Percentiles rank a stretch among this genome's conserved stretches.
Evolutionary conservation across 2,329 filamentous ascomycete genomes (phyloP).

Genomic region (Colletotrichum sp.): DNA sequence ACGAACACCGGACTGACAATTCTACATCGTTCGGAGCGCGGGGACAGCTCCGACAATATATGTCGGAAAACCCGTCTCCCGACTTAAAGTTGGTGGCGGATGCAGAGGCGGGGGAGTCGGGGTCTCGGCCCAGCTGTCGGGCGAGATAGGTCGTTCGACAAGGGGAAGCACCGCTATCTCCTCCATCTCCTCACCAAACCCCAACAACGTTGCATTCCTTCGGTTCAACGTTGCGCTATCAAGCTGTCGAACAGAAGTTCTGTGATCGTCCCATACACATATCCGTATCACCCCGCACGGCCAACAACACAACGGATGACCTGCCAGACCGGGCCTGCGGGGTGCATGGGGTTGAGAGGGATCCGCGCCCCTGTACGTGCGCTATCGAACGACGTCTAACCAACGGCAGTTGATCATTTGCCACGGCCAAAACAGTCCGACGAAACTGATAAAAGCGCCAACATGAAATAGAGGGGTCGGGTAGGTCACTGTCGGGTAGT

Average conservation of each 20-base stretch:
- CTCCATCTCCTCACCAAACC: not conserved
- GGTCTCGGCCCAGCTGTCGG: constrained; percentile 14
- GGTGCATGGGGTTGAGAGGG: constrained; percentile 7
- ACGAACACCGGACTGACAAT: too few relatives aligned
- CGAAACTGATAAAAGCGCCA: not conserved
- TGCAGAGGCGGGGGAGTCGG: constrained; percentile 7
- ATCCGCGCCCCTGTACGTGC: constrained; percentile 4
- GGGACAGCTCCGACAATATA: not conserved
- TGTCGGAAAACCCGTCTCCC: not conserved
- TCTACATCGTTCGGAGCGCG: not conserved
- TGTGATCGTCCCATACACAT: not conserved
- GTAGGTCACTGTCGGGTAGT: not conserved
- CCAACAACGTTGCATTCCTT: constrained; percentile 16
- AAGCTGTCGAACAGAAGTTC: not conserved
- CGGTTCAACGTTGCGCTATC: constrained; percentile 6
- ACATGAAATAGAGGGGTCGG: not conserved
- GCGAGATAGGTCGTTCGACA: not conserved
- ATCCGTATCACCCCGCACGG: constrained; percentile 8
- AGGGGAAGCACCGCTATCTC: not conserved
- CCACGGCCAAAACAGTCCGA: not conserved
- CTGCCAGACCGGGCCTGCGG: constrained; percentile 10
- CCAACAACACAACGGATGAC: not conserved
- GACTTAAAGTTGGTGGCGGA: constrained; percentile 11
- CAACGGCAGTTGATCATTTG: constrained; percentile 6
- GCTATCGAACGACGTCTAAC: not conserved